These are phyloP conservation scores for Fusarium piperis DNA, from an alignment of 2,329 filamentous ascomycete genomes.

Conservation along the genomic window DNA sequence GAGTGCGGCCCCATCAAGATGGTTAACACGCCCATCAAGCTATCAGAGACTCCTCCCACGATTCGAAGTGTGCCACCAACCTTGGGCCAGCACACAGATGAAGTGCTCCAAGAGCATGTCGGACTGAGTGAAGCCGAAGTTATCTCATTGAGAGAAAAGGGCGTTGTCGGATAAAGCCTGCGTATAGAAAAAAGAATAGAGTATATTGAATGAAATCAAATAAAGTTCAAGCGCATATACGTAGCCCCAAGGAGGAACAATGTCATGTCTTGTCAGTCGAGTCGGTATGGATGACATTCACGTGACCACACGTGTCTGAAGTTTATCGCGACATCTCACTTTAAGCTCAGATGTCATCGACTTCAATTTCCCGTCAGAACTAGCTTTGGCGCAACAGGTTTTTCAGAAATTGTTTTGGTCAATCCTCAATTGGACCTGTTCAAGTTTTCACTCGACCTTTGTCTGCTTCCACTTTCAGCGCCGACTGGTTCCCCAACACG, in stretches of 20 bases:
- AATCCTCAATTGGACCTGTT: background rate
- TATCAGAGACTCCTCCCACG: conserved; percentile 81
- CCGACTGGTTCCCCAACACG: background rate
- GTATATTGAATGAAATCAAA: background rate
- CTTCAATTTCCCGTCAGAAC: conserved; percentile 7
- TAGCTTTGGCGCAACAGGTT: background rate
- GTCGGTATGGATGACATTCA: background rate
- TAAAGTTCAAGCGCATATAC: background rate
- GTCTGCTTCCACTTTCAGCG: background rate
- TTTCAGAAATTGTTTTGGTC: background rate
- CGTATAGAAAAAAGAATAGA: background rate
- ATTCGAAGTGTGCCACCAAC: conserved; percentile 84
- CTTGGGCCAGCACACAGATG: conserved; percentile 86
- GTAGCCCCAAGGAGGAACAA: background rate
- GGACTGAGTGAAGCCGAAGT: conserved; percentile 70
- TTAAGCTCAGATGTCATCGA: conserved; percentile 19
- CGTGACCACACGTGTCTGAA: conserved; percentile 33
- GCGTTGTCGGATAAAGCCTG: conserved; percentile 66
- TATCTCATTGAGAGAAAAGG: conserved; percentile 68
- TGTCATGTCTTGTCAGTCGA: background rate
- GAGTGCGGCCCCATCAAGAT: conserved; percentile 87
- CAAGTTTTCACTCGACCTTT: background rate
- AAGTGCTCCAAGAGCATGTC: conserved; percentile 73
- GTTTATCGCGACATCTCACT: conserved; percentile 16
- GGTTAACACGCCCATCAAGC: conserved; percentile 95